Evolutionary conservation across 2,329 filamentous ascomycete species (phyloP), one percentile per base, ranked within the genome.

Genomic region (Seiridium cupressi): DNA sequence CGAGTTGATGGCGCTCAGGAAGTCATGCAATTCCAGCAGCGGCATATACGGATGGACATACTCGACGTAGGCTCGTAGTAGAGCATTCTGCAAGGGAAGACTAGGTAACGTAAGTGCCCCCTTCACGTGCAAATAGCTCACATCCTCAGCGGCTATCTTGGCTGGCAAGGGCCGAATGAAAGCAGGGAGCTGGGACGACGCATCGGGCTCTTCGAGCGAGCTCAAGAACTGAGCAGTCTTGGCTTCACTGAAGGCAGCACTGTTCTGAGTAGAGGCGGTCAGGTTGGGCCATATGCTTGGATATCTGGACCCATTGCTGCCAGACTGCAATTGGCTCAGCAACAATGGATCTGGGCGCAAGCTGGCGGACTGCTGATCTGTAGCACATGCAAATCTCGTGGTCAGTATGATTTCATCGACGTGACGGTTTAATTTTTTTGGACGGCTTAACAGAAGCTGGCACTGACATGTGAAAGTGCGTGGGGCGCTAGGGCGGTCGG

Each of bases 1-100:
- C 60, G 82, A 80, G 67, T 88, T 85, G 64, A 93, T 82, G 49
- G 84, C 81, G 55, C 78, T 71, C 60, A 89, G 70, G 66, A 89
- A 83, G 72, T 86, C 76, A 72, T 86, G 74, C 69, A 89, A 69
- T 78, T 91, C 92, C 63, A 97, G 78, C 38, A 97, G 80, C 32
- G 94, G 94, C 92, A 97, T 97, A 73, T 92, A 97, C 1, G 93
- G 92, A 73, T 97, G 90, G 6, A 97, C 92, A 72, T 90, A 97
- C 77, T 97, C 91, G 62, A 94, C 83, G 68, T 95, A 97, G 44
- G 88, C 88, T 67, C 89, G 88, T 13, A 98, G 79, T 48, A 97
- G 82, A 61, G 93, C 92, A 72, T 91, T 92, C 69, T 94, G 90
- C 42, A 97, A 79, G 4, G 79, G 76, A 3, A 82, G 75, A 46